Base-by-base conservation (phyloP, 805 yeast species). In the Teunomyces atbi region DNA sequence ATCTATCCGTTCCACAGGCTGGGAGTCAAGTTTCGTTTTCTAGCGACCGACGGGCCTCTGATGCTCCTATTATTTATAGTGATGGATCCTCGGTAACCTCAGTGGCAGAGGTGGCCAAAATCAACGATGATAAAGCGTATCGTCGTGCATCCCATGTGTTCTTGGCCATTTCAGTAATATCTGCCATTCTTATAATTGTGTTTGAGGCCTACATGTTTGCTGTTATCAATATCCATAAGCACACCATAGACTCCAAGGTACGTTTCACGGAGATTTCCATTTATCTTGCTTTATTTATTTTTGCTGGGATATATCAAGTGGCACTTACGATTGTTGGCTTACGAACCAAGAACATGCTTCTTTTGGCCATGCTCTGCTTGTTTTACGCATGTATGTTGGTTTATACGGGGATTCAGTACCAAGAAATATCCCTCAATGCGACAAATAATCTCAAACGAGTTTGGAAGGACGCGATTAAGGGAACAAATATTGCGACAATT, bases 351-450 rank as follows among this genome's bases (percentile, higher is more conserved):
- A 75, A 76, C 51, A 65, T 74, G 54, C 60, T 69, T 46, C 60
- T 71, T 13, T 52, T 74, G n/a, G 45, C 68, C 18, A 66, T 71
- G 48, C 58, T 76, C 28, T 65, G 73, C 45, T 29, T 64, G 15
- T 75, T 76, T 51, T 69, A 69, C 51, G 61, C 61, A 5, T 71
- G 74, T 38, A 65, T 76, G 76, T 55, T 73, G 48, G 61, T 73
- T 4, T 75, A 76, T 52, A 70, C 79, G 6, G 76, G 76, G 2
- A 65, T 76, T 30, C 79, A 76, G 52, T 76, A 66, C 53, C 59
- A 60, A 30, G 79, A 76, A 57, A 56, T 76, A 27, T 20, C 28
- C 16, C 16, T 36, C 6, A 36, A 36, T 21, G 23, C 39, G 39
- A 45, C 58, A 21, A 41, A 48, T 4, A 58, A 66, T 2, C 56